Percentiles rank a stretch among this genome's conserved stretches.
Evolutionary conservation across 2,329 filamentous ascomycete genomes (phyloP).

Genomic region (Herpotrichia juniperi): DNA sequence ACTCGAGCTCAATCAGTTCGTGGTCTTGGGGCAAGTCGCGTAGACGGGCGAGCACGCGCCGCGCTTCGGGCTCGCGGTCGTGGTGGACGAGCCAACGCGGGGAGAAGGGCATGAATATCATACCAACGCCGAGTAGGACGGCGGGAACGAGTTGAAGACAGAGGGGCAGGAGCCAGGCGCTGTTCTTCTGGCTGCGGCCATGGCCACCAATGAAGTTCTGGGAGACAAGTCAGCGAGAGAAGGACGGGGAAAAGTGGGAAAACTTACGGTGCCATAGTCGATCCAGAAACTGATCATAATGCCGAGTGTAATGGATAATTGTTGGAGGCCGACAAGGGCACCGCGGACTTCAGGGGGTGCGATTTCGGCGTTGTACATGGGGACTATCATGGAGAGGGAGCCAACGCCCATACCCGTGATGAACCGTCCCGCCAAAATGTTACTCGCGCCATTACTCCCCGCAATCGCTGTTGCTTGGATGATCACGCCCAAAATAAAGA

Average conservation of each 20-base stretch:
- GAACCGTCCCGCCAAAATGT: conserved; percentile 74
- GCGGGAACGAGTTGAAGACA: conserved; percentile 81
- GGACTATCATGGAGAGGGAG: conserved; percentile 70
- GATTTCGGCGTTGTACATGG: conserved; percentile 55
- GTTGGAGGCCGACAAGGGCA: conserved; percentile 68
- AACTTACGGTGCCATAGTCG: conserved; percentile 55
- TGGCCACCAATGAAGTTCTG: conserved; percentile 61
- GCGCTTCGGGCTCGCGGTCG: conserved; percentile 70
- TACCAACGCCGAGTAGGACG: conserved; percentile 72
- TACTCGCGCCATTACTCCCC: conserved; percentile 56
- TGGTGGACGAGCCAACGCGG: conserved; percentile 80
- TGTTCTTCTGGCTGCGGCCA: conserved; percentile 49
- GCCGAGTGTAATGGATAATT: conserved; percentile 66
- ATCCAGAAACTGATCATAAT: conserved; percentile 65
- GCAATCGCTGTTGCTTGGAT: conserved; percentile 68
- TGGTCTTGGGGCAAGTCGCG: conserved; percentile 67
- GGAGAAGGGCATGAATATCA: conserved; percentile 78
- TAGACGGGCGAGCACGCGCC: conserved; percentile 66
- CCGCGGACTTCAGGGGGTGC: conserved; percentile 69
- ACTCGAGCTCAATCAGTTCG: conserved; percentile 75
- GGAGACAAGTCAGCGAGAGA: no score
- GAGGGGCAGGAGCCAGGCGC: conserved; percentile 70
- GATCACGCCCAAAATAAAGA: conserved; percentile 74
- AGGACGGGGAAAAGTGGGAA: conserved; percentile 17
- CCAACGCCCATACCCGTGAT: conserved; percentile 75